Conservation (phyloP, 495 filamentous ascomycete genomes). For the Xylaria sp. region DNA sequence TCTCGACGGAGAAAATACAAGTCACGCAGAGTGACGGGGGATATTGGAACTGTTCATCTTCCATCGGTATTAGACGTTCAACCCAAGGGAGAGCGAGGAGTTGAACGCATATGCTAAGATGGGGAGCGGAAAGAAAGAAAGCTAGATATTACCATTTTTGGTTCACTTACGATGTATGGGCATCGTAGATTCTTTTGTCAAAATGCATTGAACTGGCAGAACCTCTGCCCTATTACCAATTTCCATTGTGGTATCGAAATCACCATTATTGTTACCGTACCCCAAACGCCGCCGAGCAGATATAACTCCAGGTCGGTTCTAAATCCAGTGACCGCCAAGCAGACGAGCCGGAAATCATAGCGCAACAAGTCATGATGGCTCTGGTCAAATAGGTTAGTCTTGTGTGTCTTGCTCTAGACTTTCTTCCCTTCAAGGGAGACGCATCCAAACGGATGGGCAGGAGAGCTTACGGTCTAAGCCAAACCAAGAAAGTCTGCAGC, state of each 20-base stretch:
- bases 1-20: constrained; percentile 44
- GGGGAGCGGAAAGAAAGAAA: constrained; percentile 32
- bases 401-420: too few relatives aligned
- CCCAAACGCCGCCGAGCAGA: constrained; percentile 15
- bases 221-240: not conserved
- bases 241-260: constrained; percentile 16
- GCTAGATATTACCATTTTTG: constrained; percentile 18
- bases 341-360: not conserved
- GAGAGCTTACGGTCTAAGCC: constrained; percentile 48
- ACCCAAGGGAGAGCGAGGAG: constrained; percentile 63
- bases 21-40: constrained; percentile 59
- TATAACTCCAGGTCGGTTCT: not conserved
- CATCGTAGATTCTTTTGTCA: not conserved
- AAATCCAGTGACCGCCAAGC: not conserved
- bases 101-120: constrained; percentile 76
- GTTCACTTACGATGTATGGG: not conserved
- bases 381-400: not conserved
- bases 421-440: not conserved
- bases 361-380: not conserved
- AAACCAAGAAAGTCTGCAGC: constrained; percentile 73
- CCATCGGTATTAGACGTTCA: constrained; percentile 82
- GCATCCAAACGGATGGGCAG: not conserved
- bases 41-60: constrained; percentile 55
- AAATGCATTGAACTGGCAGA: not conserved
- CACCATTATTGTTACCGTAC: constrained; percentile 1